Percentiles rank a stretch among this genome's conserved stretches.
These are phyloP conservation scores for Lagenidium giganteum DNA, from an alignment of 352 stramenopile genomes.

Conservation along the genomic window DNA sequence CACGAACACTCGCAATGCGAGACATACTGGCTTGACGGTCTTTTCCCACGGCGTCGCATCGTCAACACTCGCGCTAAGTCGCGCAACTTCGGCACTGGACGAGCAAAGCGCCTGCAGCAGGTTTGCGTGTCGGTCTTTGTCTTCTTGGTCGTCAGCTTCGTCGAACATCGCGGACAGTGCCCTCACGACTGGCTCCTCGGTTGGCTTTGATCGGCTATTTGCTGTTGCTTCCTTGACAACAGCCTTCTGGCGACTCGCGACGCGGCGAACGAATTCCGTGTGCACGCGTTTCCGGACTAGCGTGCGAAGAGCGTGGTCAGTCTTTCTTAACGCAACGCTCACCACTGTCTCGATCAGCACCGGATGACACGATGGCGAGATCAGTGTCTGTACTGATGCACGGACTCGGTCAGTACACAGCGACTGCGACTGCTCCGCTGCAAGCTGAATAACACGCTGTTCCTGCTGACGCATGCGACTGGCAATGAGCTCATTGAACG, in stretches of 20 bases:
- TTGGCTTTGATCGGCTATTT: too few relatives aligned
- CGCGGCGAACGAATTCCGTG: constrained; percentile 45
- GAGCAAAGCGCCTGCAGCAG: too few relatives aligned
- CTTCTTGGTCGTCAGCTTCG: too few relatives aligned
- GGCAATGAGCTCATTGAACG: constrained; percentile 29
- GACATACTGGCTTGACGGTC: too few relatives aligned
- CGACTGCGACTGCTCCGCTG: constrained; percentile 23
- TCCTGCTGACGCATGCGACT: constrained; percentile 19
- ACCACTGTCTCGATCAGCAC: constrained; percentile 29
- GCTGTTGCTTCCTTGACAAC: constrained; percentile 34
- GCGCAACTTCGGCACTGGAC: too few relatives aligned
- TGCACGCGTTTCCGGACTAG: constrained; percentile 34
- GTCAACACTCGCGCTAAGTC: too few relatives aligned
- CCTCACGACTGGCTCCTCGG: too few relatives aligned
- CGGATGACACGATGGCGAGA: constrained; percentile 31
- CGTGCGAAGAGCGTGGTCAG: constrained; percentile 22
- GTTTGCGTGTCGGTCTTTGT: too few relatives aligned
- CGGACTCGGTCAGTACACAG: constrained; percentile 29
- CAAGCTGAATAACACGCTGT: constrained; percentile 20
- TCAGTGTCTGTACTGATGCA: constrained; percentile 22
- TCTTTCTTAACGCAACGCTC: constrained; percentile 27
- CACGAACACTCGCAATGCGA: too few relatives aligned
- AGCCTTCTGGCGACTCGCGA: constrained; percentile 30
- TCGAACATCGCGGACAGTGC: too few relatives aligned
- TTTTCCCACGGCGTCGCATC: too few relatives aligned